A percentile compares a stretch with the other conserved stretches of the same genome.
Evolutionary conservation across 441 rosid species (phyloP).

Genomic region (Omphalea diandra): DNA sequence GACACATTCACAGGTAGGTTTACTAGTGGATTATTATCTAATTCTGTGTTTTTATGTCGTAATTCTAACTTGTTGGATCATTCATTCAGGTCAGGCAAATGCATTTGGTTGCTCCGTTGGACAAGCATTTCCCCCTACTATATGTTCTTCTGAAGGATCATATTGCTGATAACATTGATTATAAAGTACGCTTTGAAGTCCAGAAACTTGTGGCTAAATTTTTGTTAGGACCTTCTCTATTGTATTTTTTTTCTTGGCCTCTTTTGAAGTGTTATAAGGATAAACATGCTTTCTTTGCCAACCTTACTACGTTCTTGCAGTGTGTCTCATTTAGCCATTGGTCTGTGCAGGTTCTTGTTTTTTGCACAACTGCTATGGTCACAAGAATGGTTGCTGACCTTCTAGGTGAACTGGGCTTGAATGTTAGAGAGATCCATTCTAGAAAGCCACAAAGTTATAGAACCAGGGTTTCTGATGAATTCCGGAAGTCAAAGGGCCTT

Average conservation of each 20-base stretch:
- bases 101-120: conserved; percentile 70
- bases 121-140: conserved; percentile 69
- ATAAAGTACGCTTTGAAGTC: conserved; percentile 50
- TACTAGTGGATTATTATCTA: conserved; percentile 5
- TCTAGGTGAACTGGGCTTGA: conserved; percentile 68
- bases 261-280: no score
- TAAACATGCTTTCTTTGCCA: no score
- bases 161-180: conserved; percentile 73
- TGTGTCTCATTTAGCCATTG: conserved; percentile 9
- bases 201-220: conserved; percentile 8
- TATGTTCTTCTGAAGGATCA: conserved; percentile 78
- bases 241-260: no score
- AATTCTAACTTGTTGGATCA: conserved; percentile 15
- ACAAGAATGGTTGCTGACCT: conserved; percentile 74
- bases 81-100: conserved; percentile 81
- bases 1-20: conserved; percentile 73
- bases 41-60: background rate
- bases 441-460: conserved; percentile 91
- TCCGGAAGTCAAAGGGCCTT: conserved; percentile 85
- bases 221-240: background rate
- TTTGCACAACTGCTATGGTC: conserved; percentile 96
- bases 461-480: conserved; percentile 92
- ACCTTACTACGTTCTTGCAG: background rate
- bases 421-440: conserved; percentile 94
- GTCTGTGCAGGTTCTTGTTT: conserved; percentile 72